Evolutionary conservation across 148 eudicot species (phyloP).

Genomic region (Vaccinium corymbosum): DNA sequence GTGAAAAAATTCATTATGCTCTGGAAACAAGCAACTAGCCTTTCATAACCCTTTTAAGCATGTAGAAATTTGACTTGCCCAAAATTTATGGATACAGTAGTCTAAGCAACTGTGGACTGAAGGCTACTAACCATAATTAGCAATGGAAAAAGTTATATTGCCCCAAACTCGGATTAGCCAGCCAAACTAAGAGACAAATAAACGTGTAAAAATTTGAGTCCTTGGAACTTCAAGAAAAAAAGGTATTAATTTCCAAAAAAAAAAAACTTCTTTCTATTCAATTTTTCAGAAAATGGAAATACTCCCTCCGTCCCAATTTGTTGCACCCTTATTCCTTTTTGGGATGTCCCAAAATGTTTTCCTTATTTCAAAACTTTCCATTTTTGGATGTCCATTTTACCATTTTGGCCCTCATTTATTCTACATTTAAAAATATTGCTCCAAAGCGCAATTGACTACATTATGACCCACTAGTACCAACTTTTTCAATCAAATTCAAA

Average conservation of each 20-base stretch:
- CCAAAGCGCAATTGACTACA: too few relatives aligned
- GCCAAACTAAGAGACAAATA: not conserved
- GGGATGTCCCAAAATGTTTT: too few relatives aligned
- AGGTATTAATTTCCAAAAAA: not conserved
- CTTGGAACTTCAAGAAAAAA: too few relatives aligned
- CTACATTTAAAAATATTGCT: too few relatives aligned
- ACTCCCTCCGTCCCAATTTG: too few relatives aligned
- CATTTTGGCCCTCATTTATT: too few relatives aligned
- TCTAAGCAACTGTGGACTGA: not conserved
- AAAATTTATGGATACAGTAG: not conserved
- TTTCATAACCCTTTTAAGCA: not conserved
- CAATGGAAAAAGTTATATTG: not conserved
- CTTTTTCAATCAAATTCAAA: too few relatives aligned
- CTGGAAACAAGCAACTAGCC: not conserved
- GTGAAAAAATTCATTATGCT: not conserved
- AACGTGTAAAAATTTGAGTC: not conserved
- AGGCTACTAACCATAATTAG: not conserved
- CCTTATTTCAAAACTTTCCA: too few relatives aligned
- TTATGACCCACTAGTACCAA: too few relatives aligned
- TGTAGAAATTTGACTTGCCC: not conserved
- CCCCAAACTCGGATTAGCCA: not conserved
- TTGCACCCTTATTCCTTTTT: too few relatives aligned
- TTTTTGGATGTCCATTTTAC: too few relatives aligned
- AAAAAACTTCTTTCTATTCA: not conserved
- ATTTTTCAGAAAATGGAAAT: not conserved